A percentile compares a stretch with the other conserved stretches of the same genome.
Conservation (phyloP, 1,139 yeast species). For the Yamadazyma diospyri region DNA sequence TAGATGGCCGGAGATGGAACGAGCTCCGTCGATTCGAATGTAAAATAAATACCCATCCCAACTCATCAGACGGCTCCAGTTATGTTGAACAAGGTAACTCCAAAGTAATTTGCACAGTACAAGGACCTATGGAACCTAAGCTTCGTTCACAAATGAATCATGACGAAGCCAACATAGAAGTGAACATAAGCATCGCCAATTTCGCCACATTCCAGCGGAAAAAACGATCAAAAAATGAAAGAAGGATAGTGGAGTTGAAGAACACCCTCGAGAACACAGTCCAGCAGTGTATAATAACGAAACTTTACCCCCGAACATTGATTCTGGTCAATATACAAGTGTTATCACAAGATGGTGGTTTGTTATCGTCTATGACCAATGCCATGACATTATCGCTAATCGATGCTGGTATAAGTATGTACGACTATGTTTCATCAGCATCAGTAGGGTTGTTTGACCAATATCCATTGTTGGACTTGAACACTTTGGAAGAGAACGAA, state of each 20-base stretch:
- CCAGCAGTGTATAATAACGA: constrained; percentile 70
- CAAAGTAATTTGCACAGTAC: constrained; percentile 78
- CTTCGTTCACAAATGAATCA: constrained; percentile 44
- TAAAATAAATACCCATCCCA: constrained; percentile 81
- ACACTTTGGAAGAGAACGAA: constrained; percentile 77
- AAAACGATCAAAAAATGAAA: constrained; percentile 60
- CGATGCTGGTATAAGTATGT: constrained; percentile 95
- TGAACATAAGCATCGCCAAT: constrained; percentile 70
- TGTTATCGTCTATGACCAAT: constrained; percentile 75
- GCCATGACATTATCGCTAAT: constrained; percentile 88
- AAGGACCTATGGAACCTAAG: constrained; percentile 86
- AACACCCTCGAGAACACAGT: constrained; percentile 76
- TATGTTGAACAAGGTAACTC: constrained; percentile 92
- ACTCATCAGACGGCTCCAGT: constrained; percentile 88
- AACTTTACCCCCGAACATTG: constrained; percentile 78
- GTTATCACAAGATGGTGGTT: constrained; percentile 86
- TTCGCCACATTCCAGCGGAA: constrained; percentile 78
- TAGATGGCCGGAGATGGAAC: constrained; percentile 94
- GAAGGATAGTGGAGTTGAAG: constrained; percentile 72
- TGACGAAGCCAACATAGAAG: constrained; percentile 55
- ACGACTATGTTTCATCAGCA: constrained; percentile 81
- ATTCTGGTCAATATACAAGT: constrained; percentile 74
- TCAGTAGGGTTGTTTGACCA: constrained; percentile 77
- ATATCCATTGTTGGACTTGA: constrained; percentile 77
- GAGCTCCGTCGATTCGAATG: constrained; percentile 82